A percentile compares a stretch with the other conserved stretches of the same genome.
Conservation (phyloP, 441 rosid genomes). For the Kokia cookei region DNA sequence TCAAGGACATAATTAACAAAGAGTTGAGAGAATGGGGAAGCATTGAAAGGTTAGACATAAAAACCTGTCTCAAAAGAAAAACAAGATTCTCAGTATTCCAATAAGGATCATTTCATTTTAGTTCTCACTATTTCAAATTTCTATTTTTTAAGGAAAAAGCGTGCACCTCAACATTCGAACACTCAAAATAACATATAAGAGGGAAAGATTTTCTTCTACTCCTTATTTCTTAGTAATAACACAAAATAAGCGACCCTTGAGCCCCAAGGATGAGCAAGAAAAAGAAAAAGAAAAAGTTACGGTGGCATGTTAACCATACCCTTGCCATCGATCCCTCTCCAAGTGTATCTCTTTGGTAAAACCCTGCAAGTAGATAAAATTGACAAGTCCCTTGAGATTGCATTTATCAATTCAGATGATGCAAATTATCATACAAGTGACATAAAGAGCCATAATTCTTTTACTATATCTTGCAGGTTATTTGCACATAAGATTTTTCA, state of each 20-base stretch:
- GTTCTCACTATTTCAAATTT: not conserved
- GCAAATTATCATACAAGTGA: not conserved
- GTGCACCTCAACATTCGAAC: not conserved
- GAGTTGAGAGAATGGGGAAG: not conserved
- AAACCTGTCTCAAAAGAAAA: not conserved
- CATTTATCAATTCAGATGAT: not conserved
- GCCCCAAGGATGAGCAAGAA: not conserved
- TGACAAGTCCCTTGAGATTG: not conserved
- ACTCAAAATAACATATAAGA: not conserved
- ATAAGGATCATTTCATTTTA: not conserved
- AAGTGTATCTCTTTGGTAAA: slow-evolving; percentile 97
- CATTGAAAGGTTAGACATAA: not conserved
- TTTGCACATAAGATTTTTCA: not conserved
- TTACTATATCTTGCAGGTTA: not conserved
- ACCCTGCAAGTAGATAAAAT: slow-evolving; percentile 50
- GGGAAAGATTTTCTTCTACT: not conserved
- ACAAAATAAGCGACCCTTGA: not conserved
- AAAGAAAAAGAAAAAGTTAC: not conserved
- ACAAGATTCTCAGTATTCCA: not conserved
- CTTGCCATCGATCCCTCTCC: slow-evolving; percentile 98
- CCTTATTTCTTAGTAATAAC: not conserved
- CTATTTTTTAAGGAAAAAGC: not conserved
- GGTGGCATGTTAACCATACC: slow-evolving; percentile 49
- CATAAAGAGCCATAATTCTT: not conserved
- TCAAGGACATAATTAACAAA: not conserved